These are phyloP conservation scores for Lathyrus aphaca DNA, from an alignment of 306 rosid species.

Conservation along the genomic window DNA sequence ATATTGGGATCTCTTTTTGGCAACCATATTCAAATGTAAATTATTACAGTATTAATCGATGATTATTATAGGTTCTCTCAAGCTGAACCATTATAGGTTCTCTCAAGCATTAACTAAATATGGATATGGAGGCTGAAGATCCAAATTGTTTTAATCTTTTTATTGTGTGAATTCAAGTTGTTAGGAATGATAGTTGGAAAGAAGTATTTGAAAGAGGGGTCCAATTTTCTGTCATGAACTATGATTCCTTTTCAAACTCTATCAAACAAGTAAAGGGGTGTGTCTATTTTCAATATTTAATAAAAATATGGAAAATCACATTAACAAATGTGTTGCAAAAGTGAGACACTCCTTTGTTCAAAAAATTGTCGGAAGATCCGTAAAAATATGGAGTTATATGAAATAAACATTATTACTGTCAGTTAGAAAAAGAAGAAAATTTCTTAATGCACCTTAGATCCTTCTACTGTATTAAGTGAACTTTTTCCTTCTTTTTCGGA, in stretches of 20 bases:
- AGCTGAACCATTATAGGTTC: constrained; percentile 3
- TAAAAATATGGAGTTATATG: no score
- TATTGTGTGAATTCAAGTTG: not conserved
- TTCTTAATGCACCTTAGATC: no score
- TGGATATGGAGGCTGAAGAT: constrained; percentile 4
- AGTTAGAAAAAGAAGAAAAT: no score
- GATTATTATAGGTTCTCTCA: constrained; percentile 20
- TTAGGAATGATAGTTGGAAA: not conserved
- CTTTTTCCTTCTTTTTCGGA: no score
- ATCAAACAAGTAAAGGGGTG: not conserved
- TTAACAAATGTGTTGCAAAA: no score
- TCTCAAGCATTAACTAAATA: not conserved
- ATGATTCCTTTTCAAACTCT: constrained; percentile 4
- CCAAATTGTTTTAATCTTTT: not conserved
- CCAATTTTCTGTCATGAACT: not conserved
- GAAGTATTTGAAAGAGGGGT: constrained; percentile 5
- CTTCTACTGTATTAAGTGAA: no score
- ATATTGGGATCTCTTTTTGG: not conserved
- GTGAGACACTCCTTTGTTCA: no score
- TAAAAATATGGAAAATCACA: no score
- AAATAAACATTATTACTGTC: no score
- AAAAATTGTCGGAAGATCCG: no score
- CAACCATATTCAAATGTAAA: constrained; percentile 36
- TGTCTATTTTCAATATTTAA: not conserved
- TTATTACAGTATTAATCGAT: constrained; percentile 21